A percentile compares a stretch with the other conserved stretches of the same genome.
Conservation (phyloP, 1,284 basidiomycete genomes). For the Ganoderma sp. region DNA sequence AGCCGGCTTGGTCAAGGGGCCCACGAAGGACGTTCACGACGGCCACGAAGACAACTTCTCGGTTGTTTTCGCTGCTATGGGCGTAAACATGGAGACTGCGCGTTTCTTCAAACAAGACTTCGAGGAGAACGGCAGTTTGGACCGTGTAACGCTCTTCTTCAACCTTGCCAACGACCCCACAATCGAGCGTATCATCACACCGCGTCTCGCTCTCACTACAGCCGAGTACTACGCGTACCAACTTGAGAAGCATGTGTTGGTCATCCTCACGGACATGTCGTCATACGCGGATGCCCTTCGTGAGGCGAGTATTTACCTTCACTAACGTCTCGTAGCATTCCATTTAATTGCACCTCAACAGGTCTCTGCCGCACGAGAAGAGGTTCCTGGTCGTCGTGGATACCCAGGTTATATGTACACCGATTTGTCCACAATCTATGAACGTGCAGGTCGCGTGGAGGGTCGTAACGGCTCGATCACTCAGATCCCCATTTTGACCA, state of each 20-base stretch:
- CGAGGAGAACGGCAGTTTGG: slow-evolving; percentile 97
- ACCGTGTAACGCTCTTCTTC: slow-evolving; percentile 98
- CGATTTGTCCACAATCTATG: slow-evolving; percentile 98
- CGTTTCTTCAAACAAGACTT: slow-evolving; percentile 99
- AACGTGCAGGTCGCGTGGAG: slow-evolving; percentile 97
- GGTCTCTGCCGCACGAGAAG: slow-evolving; percentile 98
- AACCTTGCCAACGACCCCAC: slow-evolving; percentile 99
- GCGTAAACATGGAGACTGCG: slow-evolving; percentile 99
- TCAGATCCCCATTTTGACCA: slow-evolving; percentile 99
- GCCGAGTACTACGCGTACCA: slow-evolving; percentile 99
- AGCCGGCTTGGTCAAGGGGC: slow-evolving; percentile 94
- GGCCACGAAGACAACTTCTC: slow-evolving; percentile 99
- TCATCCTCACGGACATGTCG: slow-evolving; percentile 99
- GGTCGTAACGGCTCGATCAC: slow-evolving; percentile 99
- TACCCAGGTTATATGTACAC: slow-evolving; percentile 99
- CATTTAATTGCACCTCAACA: slow-evolving; percentile 37
- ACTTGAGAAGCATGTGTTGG: slow-evolving; percentile 98
- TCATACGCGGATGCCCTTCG: slow-evolving; percentile 98
- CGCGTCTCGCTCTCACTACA: slow-evolving; percentile 96
- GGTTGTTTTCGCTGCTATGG: slow-evolving; percentile 99
- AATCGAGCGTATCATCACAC: slow-evolving; percentile 99
- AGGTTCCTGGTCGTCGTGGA: slow-evolving; percentile 98
- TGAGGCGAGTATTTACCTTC: slow-evolving; percentile 62
- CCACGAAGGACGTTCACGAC: slow-evolving; percentile 96
- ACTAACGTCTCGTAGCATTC: slow-evolving; percentile 8